Percentiles rank a stretch among this genome's conserved stretches.
Conservation (phyloP, 1,284 basidiomycete genomes). For the Boletellus dicymbophilus region DNA sequence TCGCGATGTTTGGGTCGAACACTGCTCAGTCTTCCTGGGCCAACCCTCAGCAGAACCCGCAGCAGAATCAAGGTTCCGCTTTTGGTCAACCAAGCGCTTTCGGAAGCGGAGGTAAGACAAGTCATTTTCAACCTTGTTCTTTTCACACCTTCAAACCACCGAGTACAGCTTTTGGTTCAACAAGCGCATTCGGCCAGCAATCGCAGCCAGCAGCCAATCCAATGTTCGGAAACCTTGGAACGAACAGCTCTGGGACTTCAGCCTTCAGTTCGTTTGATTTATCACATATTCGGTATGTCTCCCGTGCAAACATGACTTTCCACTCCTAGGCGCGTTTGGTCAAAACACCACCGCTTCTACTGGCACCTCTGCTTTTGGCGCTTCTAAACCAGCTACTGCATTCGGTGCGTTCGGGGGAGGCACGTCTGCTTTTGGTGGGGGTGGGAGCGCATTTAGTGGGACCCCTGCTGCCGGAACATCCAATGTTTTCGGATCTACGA, state of each 20-base stretch:
- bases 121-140: slow-evolving; percentile 36
- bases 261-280: slow-evolving; percentile 58
- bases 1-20: slow-evolving; percentile 59
- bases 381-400: slow-evolving; percentile 63
- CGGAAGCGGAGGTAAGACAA: slow-evolving; percentile 44
- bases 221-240: slow-evolving; percentile 69
- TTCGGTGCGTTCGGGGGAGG: slow-evolving; percentile 68
- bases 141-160: slow-evolving; percentile 32
- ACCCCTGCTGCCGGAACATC: slow-evolving; percentile 27
- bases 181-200: slow-evolving; percentile 47
- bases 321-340: slow-evolving; percentile 58
- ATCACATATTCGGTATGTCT: slow-evolving; percentile 7
- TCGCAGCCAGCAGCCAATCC: slow-evolving; percentile 73
- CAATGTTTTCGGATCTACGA: slow-evolving; percentile 46
- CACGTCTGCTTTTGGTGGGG: slow-evolving; percentile 41
- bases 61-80: slow-evolving; percentile 40
- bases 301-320: slow-evolving; percentile 17
- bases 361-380: slow-evolving; percentile 55
- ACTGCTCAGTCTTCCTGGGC: slow-evolving; percentile 62
- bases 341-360: slow-evolving; percentile 40
- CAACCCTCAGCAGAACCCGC: slow-evolving; percentile 56
- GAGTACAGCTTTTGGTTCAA: slow-evolving; percentile 44
- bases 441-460: slow-evolving; percentile 34
- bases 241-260: slow-evolving; percentile 39
- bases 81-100: slow-evolving; percentile 53